Evolutionary conservation across 768 basidiomycete genomes (phyloP).

Genomic region (Omphalotus guepiniiformis): DNA sequence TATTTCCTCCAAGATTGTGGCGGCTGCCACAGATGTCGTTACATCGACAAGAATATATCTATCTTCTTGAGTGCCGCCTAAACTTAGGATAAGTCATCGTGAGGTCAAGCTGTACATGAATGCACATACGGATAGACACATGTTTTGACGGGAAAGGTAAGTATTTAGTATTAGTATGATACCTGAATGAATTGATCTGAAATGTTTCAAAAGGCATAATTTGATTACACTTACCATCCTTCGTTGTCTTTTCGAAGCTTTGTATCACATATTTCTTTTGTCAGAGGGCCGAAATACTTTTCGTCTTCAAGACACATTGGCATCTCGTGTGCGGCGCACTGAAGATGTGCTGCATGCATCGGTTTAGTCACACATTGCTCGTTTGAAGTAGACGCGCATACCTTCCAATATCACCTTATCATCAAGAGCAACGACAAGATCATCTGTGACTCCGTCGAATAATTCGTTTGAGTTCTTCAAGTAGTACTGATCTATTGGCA

Average conservation of each 20-base stretch:
- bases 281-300: conserved; percentile 65
- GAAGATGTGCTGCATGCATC: conserved; percentile 58
- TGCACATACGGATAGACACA: conserved; percentile 57
- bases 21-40: conserved; percentile 34
- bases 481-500: conserved; percentile 75
- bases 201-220: not conserved
- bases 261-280: conserved; percentile 55
- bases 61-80: conserved; percentile 68
- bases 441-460: conserved; percentile 56
- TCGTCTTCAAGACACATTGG: conserved; percentile 65
- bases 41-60: conserved; percentile 73
- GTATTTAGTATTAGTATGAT: conserved; percentile 75
- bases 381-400: conserved; percentile 6
- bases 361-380: too few species aligned
- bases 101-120: not conserved
- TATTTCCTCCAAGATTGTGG: conserved; percentile 69
- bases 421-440: conserved; percentile 67
- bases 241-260: conserved; percentile 66
- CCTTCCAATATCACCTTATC: conserved; percentile 73
- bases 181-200: conserved; percentile 43
- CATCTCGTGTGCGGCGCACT: conserved; percentile 87
- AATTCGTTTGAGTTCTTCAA: conserved; percentile 64
- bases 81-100: not conserved
- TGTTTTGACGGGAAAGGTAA: conserved; percentile 71
- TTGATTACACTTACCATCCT: conserved; percentile 55